A percentile compares a stretch with the other conserved stretches of the same genome.
These are phyloP conservation scores for Ilyonectria mors-panacis DNA, from an alignment of 2,329 filamentous ascomycete genomes.

Conservation along the genomic window DNA sequence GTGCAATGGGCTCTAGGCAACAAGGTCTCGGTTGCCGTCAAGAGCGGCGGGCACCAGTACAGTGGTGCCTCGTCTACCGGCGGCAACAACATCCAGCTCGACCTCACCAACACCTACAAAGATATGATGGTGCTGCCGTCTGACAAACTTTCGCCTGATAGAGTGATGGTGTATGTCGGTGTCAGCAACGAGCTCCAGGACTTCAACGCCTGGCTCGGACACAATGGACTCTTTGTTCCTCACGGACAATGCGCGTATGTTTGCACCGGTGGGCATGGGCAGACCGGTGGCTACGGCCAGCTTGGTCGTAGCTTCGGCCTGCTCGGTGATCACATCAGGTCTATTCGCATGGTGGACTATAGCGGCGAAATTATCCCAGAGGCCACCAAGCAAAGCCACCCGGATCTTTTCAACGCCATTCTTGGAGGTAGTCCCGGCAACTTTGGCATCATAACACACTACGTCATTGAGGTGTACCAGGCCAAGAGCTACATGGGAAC, in stretches of 20 bases:
- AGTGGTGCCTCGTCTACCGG: slow-evolving; percentile 64
- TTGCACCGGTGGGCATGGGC: slow-evolving; percentile 62
- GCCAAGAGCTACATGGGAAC: slow-evolving; percentile 55
- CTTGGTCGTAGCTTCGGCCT: slow-evolving; percentile 66
- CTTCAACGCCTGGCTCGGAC: slow-evolving; percentile 59
- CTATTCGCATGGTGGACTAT: slow-evolving; percentile 61
- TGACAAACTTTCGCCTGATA: slow-evolving; percentile 43
- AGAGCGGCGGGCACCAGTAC: slow-evolving; percentile 65
- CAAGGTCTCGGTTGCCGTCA: slow-evolving; percentile 60
- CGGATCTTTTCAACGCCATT: slow-evolving; percentile 72
- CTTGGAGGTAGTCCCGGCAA: slow-evolving; percentile 71
- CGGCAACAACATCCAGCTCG: slow-evolving; percentile 62
- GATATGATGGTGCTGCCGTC: slow-evolving; percentile 47
- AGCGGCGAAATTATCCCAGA: slow-evolving; percentile 61
- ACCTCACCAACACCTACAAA: slow-evolving; percentile 56
- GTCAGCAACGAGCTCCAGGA: slow-evolving; percentile 60
- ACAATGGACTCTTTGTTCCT: slow-evolving; percentile 61
- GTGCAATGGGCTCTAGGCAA: slow-evolving; percentile 58
- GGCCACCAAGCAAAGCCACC: slow-evolving; percentile 63
- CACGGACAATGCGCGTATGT: slow-evolving; percentile 63
- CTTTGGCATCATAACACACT: slow-evolving; percentile 69
- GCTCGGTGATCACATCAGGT: slow-evolving; percentile 67
- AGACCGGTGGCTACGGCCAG: slow-evolving; percentile 65
- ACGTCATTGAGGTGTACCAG: slow-evolving; percentile 60
- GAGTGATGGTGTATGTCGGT: slow-evolving; percentile 55